Base-by-base conservation (phyloP, 441 rosid genomes). In the Caryocar brasiliense region DNA sequence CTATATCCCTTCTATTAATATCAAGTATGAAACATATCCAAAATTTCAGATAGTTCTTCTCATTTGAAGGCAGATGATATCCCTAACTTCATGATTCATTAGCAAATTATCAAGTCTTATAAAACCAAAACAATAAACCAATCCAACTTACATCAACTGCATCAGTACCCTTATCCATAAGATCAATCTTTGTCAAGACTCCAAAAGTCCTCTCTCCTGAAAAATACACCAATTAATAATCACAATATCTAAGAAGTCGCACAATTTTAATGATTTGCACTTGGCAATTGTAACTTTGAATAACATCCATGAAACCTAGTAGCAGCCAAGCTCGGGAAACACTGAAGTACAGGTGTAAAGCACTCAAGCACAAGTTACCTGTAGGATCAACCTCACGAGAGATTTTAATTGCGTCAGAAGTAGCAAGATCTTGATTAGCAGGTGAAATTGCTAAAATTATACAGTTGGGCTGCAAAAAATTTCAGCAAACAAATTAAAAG, bases 111-210 rank as follows among this genome's bases (percentile, higher is more conserved):
- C 11, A 12, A 40, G 25, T 9, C 2, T 6, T 6, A 35, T 12
- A 36, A 3, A 12, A 47, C 18, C 35, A 61, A 21, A 40, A 46
- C 25, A 47, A 51, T 6, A 38, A 54, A 22, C 40, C 36, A 60
- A 54, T 51, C 36, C 51, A 60, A 73, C 87, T 82, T 80, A 91
- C 98, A 43, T 91, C 98, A 35, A 76, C 95, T 44, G 98, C 96
- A 77, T 91, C 94, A 10, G 98, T 91, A 33, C 95, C 98, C 80
- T 80, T 83, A 53, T 91, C 98, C 98, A 91, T 91, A 60, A 91
- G 93, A 70, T 91, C 98, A 51, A 87, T 91, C 79, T 91, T 91
- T 22, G 98, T 91, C 79, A 91, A 77, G 66, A 91, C 98, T 47
- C 98, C 96, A 45, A 79, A 62, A 18, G 98, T 91, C 71, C 98